Conservation (phyloP, 495 filamentous ascomycete genomes). For the Pyrenula massariospora region DNA sequence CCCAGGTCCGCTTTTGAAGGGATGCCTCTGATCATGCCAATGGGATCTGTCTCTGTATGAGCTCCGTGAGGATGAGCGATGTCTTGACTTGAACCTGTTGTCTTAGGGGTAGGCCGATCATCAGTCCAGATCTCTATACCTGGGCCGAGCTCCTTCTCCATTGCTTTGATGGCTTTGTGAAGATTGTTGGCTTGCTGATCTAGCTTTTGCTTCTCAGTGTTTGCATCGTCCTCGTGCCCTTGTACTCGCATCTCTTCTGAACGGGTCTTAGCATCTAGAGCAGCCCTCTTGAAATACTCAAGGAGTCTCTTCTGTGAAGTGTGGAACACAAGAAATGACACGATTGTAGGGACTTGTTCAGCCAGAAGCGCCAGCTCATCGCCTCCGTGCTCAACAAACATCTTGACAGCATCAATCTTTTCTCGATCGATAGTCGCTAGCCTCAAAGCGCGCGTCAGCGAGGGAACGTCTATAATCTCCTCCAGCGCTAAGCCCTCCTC, state of each 20-base stretch:
- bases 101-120: background rate
- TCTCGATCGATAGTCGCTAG: slow-evolving; percentile 72
- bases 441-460: slow-evolving; percentile 52
- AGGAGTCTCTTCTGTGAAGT: slow-evolving; percentile 70
- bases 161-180: background rate
- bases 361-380: slow-evolving; percentile 72
- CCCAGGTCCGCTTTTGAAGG: background rate
- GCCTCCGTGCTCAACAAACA: slow-evolving; percentile 66
- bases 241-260: too few relatives aligned
- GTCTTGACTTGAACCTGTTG: background rate
- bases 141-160: background rate
- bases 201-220: slow-evolving; percentile 2
- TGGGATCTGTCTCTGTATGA: background rate
- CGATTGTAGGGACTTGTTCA: slow-evolving; percentile 69
- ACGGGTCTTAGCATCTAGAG: slow-evolving; percentile 35
- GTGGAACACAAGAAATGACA: slow-evolving; percentile 81
- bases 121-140: background rate
- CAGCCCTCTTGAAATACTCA: slow-evolving; percentile 46
- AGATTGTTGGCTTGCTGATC: background rate
- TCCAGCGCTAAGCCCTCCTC: slow-evolving; percentile 28
- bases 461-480: slow-evolving; percentile 53
- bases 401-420: slow-evolving; percentile 69
- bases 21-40: background rate
- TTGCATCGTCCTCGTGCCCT: background rate
- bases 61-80: background rate